These are phyloP conservation scores for Gymnopilus dilepis DNA, from an alignment of 768 basidiomycete genomes.

Conservation along the genomic window DNA sequence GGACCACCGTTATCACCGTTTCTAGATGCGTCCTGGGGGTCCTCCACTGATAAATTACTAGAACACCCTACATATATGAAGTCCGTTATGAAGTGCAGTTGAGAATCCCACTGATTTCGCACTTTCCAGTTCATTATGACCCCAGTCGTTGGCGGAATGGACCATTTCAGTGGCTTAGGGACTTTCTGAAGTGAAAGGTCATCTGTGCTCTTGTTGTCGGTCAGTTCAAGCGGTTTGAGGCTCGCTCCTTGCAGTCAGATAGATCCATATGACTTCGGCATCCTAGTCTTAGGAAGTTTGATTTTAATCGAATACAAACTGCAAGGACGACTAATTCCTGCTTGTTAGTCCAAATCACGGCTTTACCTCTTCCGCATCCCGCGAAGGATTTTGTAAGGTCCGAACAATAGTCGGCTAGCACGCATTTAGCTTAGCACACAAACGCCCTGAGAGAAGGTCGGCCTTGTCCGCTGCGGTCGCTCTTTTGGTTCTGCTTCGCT, in stretches of 20 bases:
- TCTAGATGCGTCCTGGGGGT: neutral
- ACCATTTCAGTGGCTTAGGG: no score
- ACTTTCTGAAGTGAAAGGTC: no score
- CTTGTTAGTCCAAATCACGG: neutral
- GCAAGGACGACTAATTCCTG: neutral
- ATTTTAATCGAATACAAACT: no score
- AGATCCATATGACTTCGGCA: no score
- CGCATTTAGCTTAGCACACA: neutral
- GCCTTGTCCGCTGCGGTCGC: slow-evolving; percentile 4
- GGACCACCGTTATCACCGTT: slow-evolving; percentile 15
- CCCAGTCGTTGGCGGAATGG: no score
- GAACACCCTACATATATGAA: neutral
- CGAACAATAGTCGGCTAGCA: neutral
- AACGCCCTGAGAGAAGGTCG: neutral
- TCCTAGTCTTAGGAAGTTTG: no score
- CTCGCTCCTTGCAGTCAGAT: no score
- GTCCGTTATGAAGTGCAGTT: slow-evolving; percentile 5
- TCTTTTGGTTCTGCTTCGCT: neutral
- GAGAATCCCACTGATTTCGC: slow-evolving; percentile 1
- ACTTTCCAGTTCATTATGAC: no score
- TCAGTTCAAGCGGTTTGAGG: no score
- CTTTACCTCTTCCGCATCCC: neutral
- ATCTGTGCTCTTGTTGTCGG: no score
- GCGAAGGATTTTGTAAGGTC: neutral
- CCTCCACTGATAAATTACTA: neutral